A percentile compares a stretch with the other conserved stretches of the same genome.
phyloP scores from a whole-genome alignment of 768 basidiomycete species.

The Tylopilus balloui region DNA sequence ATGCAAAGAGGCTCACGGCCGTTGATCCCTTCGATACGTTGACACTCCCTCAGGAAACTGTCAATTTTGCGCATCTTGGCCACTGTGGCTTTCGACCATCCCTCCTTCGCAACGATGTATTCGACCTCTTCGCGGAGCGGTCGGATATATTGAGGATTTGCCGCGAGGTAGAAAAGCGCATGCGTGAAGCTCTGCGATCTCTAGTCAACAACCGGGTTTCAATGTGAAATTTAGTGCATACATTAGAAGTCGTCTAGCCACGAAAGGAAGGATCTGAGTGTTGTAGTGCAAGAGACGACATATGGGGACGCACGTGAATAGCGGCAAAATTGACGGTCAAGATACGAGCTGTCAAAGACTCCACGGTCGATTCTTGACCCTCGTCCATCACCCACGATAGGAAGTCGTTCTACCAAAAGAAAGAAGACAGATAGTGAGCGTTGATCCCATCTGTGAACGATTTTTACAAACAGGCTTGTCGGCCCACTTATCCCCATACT shows the following conservation, averaged over 20 bases:
- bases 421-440: not conserved
- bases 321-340: slow-evolving; percentile 14
- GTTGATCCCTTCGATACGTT: not conserved
- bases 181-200: not conserved
- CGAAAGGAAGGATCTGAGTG: not conserved
- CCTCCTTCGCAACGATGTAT: slow-evolving; percentile 23
- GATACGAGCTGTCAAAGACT: slow-evolving; percentile 10
- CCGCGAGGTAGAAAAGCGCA: not conserved
- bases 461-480: not conserved
- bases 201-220: not conserved
- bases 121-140: slow-evolving; percentile 35
- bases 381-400: slow-evolving; percentile 13
- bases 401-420: slow-evolving; percentile 26
- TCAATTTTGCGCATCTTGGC: slow-evolving; percentile 35
- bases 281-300: not conserved
- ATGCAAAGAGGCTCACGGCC: no score
- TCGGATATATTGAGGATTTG: not conserved
- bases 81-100: slow-evolving; percentile 28
- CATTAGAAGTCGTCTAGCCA: not conserved
- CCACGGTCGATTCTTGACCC: not conserved
- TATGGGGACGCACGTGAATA: slow-evolving; percentile 17
- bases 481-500: not conserved
- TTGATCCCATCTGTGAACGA: not conserved
- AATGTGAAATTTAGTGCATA: not conserved
- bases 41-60: slow-evolving; percentile 33